Evolutionary conservation across 805 yeast species (phyloP).

Genomic region (Ogataea angusta): DNA sequence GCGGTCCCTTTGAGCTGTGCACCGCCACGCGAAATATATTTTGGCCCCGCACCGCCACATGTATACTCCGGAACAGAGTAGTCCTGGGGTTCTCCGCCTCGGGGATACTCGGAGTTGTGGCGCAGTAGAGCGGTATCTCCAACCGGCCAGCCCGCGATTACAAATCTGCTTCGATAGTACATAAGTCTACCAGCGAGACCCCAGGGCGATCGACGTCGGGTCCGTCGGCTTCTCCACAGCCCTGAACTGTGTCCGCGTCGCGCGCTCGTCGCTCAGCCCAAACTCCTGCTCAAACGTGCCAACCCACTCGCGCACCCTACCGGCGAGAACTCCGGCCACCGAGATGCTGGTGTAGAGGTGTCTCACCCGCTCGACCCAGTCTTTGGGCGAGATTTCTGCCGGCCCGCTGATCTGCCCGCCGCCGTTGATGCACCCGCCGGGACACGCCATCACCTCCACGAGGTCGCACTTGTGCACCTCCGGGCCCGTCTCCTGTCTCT

Average conservation of each 20-base stretch:
- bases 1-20: conserved; percentile 1
- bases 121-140: conserved; percentile 14
- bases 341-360: conserved; percentile 37
- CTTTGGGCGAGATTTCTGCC: conserved; percentile 33
- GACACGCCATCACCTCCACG: conserved; percentile 97
- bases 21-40: conserved; percentile 6
- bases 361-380: conserved; percentile 41
- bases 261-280: conserved; percentile 31
- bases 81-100: conserved; percentile 4
- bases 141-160: conserved; percentile 2
- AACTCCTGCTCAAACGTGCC: conserved; percentile 31
- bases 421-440: conserved; percentile 95
- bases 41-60: conserved; percentile 8
- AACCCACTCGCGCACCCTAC: conserved; percentile 32
- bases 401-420: conserved; percentile 81
- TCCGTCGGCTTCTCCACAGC: conserved; percentile 53
- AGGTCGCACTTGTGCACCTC: conserved; percentile 72
- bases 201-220: conserved; percentile 44
- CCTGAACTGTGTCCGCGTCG: conserved; percentile 45
- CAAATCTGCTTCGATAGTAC: background rate
- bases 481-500: conserved; percentile 31
- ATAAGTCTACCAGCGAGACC: conserved; percentile 49
- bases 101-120: conserved; percentile 14
- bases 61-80: conserved; percentile 7
- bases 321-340: background rate